phyloP scores from a whole-genome alignment of 2,329 filamentous ascomycete genomes.

The Pyrenophora graminea region DNA sequence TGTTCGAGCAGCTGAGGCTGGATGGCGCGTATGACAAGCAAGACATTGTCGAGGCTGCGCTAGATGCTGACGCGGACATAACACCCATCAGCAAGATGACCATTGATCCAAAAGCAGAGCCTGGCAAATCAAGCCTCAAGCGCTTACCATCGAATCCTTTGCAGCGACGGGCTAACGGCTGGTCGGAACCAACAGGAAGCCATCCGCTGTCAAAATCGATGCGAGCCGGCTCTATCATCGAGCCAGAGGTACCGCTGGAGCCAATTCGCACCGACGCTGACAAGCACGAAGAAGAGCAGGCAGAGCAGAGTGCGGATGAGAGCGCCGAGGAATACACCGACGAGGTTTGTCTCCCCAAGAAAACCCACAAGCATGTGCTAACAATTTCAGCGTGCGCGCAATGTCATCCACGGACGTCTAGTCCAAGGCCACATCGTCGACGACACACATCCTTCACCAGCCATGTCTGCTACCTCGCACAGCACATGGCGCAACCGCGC shows the following conservation, averaged over 20 bases:
- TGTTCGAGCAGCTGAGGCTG: slow-evolving; percentile 58
- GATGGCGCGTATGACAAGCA: slow-evolving; percentile 50
- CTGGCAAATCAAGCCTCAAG: slow-evolving; percentile 33
- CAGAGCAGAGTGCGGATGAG: slow-evolving; percentile 28
- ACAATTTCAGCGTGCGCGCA: slow-evolving; percentile 65
- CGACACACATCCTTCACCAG: slow-evolving; percentile 84
- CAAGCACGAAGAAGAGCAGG: slow-evolving; percentile 22
- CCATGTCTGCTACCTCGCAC: slow-evolving; percentile 66
- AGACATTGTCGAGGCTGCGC: slow-evolving; percentile 34
- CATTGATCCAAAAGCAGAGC: slow-evolving; percentile 32
- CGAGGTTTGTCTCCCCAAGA: slow-evolving; percentile 49
- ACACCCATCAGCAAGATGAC: slow-evolving; percentile 32
- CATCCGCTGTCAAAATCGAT: slow-evolving; percentile 43
- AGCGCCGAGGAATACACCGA: slow-evolving; percentile 65
- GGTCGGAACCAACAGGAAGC: slow-evolving; percentile 31
- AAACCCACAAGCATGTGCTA: slow-evolving; percentile 8
- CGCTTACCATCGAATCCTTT: slow-evolving; percentile 35
- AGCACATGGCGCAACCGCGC: slow-evolving; percentile 53
- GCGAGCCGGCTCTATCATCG: slow-evolving; percentile 41
- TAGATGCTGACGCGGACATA: slow-evolving; percentile 44
- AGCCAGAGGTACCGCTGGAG: slow-evolving; percentile 37
- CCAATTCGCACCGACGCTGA: slow-evolving; percentile 27
- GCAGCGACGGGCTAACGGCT: slow-evolving; percentile 36
- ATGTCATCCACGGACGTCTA: slow-evolving; percentile 88
- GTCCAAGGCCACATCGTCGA: slow-evolving; percentile 95